Conservation (phyloP, 768 basidiomycete genomes). For the Phlebiopsis flavidoalba region DNA sequence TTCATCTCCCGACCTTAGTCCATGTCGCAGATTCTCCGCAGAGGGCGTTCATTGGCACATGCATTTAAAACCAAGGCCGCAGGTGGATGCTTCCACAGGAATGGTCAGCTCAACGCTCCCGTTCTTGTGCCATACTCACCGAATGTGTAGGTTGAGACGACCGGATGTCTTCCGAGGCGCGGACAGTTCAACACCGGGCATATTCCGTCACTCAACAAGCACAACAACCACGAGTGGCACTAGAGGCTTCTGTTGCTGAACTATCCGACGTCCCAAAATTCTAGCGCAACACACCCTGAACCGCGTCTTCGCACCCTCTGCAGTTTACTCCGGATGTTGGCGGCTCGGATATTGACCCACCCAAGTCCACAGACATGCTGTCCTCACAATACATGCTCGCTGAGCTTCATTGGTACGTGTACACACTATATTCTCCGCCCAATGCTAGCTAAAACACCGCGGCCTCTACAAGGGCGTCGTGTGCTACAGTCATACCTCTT, state of each 20-base stretch:
- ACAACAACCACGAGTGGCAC: background rate
- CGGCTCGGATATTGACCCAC: constrained; percentile 73
- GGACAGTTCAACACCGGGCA: background rate
- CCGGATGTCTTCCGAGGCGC: constrained; percentile 3
- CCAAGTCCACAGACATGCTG: constrained; percentile 63
- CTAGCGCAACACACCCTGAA: constrained; percentile 55
- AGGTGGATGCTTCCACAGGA: background rate
- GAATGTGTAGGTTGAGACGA: background rate
- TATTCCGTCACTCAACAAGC: background rate
- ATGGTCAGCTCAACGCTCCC: background rate
- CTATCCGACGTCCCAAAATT: constrained; percentile 4
- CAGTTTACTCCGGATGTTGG: constrained; percentile 67
- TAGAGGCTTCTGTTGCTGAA: background rate
- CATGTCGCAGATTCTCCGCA: constrained; percentile 2
- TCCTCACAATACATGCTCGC: constrained; percentile 66
- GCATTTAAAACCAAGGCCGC: background rate
- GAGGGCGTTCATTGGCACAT: constrained; percentile 1
- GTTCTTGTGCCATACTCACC: background rate
- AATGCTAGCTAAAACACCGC: background rate
- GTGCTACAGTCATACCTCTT: constrained; percentile 72
- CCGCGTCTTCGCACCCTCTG: constrained; percentile 57
- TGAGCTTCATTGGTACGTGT: constrained; percentile 66
- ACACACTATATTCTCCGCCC: background rate
- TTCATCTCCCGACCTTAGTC: constrained; percentile 3
- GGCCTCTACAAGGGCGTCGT: constrained; percentile 56